phyloP scores from a whole-genome alignment of 768 basidiomycete species.

The Suillus subluteus region DNA sequence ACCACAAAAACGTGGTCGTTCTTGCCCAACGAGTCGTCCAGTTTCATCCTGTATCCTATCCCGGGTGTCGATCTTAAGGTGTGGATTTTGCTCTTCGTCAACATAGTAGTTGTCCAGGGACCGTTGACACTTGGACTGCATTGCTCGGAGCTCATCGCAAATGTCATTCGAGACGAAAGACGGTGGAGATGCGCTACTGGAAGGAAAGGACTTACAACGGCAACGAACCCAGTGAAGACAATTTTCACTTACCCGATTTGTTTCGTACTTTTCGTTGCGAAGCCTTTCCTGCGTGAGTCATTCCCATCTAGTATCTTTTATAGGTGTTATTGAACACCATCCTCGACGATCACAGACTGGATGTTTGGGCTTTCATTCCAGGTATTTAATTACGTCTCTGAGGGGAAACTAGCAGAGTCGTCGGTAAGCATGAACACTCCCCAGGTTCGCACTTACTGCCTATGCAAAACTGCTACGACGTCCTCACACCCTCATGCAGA shows the following conservation, averaged over 20 bases:
- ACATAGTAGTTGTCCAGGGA: conserved; percentile 31
- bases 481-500: conserved; percentile 14
- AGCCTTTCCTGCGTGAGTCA: conserved; percentile 32
- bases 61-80: neutral
- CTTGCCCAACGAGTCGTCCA: conserved; percentile 8
- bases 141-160: conserved; percentile 32
- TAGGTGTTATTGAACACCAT: neutral
- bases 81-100: conserved; percentile 32
- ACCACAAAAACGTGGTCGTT: too few species aligned
- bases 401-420: too few species aligned
- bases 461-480: neutral
- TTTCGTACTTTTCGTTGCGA: conserved; percentile 21
- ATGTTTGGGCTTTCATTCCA: too few species aligned
- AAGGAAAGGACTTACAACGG: conserved; percentile 17
- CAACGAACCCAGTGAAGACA: conserved; percentile 25
- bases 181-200: conserved; percentile 30
- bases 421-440: conserved; percentile 34
- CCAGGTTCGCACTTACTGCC: conserved; percentile 21
- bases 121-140: conserved; percentile 32
- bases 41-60: conserved; percentile 14
- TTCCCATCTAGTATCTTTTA: neutral
- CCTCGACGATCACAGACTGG: conserved; percentile 26
- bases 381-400: too few species aligned
- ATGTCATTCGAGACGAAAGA: conserved; percentile 32
- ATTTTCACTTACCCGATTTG: conserved; percentile 26